These are phyloP conservation scores for Amborella trichopoda DNA, from an alignment of 164 flowering plant genomes.

Conservation along the genomic window DNA sequence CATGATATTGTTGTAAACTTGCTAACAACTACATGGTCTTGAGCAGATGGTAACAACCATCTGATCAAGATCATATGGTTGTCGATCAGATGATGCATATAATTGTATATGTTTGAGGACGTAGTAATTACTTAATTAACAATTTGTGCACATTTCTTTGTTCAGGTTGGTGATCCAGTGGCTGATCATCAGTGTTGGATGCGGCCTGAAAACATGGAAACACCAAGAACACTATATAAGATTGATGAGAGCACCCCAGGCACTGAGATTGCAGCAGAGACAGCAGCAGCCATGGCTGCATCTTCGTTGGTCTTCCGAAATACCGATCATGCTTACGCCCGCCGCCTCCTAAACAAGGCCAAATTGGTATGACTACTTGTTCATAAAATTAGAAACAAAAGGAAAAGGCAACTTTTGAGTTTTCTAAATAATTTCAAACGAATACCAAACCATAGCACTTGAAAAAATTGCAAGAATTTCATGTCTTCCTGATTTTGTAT, in stretches of 20 bases:
- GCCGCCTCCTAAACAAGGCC: slow-evolving; percentile 65
- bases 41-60: no score
- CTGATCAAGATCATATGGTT: no score
- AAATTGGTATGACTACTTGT: slow-evolving; percentile 33
- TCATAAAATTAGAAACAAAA: no score
- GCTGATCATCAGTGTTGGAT: slow-evolving; percentile 81
- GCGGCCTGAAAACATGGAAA: slow-evolving; percentile 75
- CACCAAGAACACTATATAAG: slow-evolving; percentile 48
- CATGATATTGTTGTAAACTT: no score
- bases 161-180: slow-evolving; percentile 70
- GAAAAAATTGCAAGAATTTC: no score
- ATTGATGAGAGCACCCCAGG: slow-evolving; percentile 53
- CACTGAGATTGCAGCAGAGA: slow-evolving; percentile 87
- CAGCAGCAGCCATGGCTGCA: slow-evolving; percentile 85
- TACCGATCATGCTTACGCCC: slow-evolving; percentile 36
- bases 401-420: no score
- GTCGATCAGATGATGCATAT: no score
- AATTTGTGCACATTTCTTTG: background rate
- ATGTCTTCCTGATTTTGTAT: background rate
- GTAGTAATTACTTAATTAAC: no score
- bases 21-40: no score
- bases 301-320: slow-evolving; percentile 54
- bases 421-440: no score
- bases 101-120: no score
- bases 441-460: no score